Evolutionary conservation across 1,284 basidiomycete genomes (phyloP), one percentile per base, ranked within the genome.

Genomic region (Malassezia obtusa): DNA sequence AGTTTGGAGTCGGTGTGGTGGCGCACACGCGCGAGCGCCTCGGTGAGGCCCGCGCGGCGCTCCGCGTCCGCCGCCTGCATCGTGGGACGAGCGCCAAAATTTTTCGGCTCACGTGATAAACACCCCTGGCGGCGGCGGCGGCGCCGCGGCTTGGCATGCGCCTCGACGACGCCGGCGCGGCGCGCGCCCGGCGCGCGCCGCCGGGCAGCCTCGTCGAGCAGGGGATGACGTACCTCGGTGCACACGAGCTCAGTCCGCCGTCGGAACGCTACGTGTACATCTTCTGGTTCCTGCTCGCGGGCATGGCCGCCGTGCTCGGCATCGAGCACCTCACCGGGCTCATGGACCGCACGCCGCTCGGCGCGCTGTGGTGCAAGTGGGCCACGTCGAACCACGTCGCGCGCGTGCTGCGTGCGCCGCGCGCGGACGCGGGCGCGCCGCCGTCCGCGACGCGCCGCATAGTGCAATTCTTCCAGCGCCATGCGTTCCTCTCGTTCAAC

Each of bases 1-100:
- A 92, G 79, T 25, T 82, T 80, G 0, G 90, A 92, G 22, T 82
- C 81, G 2, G 83, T 84, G 67, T 95, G 89, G 14, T 85, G 84
- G 52, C 92, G 80, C 62, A 98, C 89, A 78, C 95, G 96, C 58
- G 82, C 58, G 21, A 73, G 61, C 6, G 65, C 60, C 15, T 52
- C 58, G 7, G 22, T 35, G 19, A 59, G 49, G 8, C 46, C 36
- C 11, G 39, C 55, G 7, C 45, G 41, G 5, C 43, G 48, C 43
- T 56, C 53, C 12, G 4, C 47, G 8, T 31, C 38, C 21, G n/a
- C 28, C 14, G 28, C 40, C 33, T 38, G 40, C 49, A 40, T 35
- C 26, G 43, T 22, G 31, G 38, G n/a, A 15, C 21, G 35, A 15
- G 21, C 35, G n/a, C 21, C 21, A 38, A 45, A 52, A 25, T n/a